Conservation (phyloP, 768 basidiomycete species). For the Cyclocybe aegerita region DNA sequence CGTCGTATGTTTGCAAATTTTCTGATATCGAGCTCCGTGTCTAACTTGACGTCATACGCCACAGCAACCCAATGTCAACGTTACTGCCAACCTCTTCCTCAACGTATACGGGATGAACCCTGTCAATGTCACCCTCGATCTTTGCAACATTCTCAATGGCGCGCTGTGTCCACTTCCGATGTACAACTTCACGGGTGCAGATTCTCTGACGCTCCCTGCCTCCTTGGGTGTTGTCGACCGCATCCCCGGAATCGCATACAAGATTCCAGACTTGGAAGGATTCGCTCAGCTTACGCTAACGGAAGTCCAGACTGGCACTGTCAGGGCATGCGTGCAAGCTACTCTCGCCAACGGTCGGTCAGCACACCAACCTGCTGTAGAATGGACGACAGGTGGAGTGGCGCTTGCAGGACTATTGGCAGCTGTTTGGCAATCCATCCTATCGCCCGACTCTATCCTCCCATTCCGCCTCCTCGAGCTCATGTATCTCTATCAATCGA, state of each 20-base stretch:
- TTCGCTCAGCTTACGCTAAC: slow-evolving; percentile 78
- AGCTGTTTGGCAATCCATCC: slow-evolving; percentile 59
- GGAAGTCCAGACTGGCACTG: slow-evolving; percentile 63
- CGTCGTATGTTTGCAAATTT: slow-evolving; percentile 55
- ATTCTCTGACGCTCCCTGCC: slow-evolving; percentile 62
- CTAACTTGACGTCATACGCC: slow-evolving; percentile 11
- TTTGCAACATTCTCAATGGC: slow-evolving; percentile 77
- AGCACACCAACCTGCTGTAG: slow-evolving; percentile 67
- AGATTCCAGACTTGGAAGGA: slow-evolving; percentile 90
- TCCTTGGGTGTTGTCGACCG: slow-evolving; percentile 52
- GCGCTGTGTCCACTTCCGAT: slow-evolving; percentile 80
- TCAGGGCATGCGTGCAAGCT: slow-evolving; percentile 89
- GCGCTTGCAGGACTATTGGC: slow-evolving; percentile 62
- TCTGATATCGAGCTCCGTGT: slow-evolving; percentile 4
- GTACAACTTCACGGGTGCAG: slow-evolving; percentile 87
- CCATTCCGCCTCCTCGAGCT: slow-evolving; percentile 82
- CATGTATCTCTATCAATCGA: slow-evolving; percentile 80
- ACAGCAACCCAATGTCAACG: slow-evolving; percentile 74
- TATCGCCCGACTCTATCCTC: slow-evolving; percentile 52
- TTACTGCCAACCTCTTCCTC: slow-evolving; percentile 78
- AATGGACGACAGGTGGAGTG: slow-evolving; percentile 74
- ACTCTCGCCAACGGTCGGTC: slow-evolving; percentile 93
- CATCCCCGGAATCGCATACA: slow-evolving; percentile 81
- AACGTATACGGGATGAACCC: slow-evolving; percentile 87
- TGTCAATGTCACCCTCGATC: slow-evolving; percentile 82